Percentiles rank a stretch among this genome's conserved stretches.
phyloP scores from a whole-genome alignment of 2,329 filamentous ascomycete species.

The Cercospora citrullina region DNA sequence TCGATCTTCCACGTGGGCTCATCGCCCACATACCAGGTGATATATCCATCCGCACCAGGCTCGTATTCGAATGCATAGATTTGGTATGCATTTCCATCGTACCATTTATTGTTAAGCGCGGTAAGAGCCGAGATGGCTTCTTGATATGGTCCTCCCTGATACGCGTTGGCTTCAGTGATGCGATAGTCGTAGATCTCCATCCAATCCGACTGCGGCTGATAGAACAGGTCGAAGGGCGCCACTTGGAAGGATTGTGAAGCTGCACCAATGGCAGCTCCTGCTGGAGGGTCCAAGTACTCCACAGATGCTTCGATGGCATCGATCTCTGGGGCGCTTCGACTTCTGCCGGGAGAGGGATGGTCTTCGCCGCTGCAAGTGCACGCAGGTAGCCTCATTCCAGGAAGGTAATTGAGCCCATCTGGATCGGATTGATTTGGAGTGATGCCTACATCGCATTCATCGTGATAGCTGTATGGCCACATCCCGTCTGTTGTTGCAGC shows the following conservation, averaged over 20 bases:
- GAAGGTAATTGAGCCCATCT: slow-evolving; percentile 66
- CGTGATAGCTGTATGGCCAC: slow-evolving; percentile 73
- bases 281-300: slow-evolving; percentile 51
- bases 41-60: slow-evolving; percentile 59
- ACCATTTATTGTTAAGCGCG: slow-evolving; percentile 66
- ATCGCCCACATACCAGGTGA: slow-evolving; percentile 69
- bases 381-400: slow-evolving; percentile 68
- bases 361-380: slow-evolving; percentile 66
- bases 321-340: slow-evolving; percentile 69
- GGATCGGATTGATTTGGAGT: slow-evolving; percentile 69
- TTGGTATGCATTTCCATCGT: slow-evolving; percentile 64
- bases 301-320: slow-evolving; percentile 71
- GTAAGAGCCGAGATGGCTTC: slow-evolving; percentile 63
- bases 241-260: slow-evolving; percentile 67
- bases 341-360: slow-evolving; percentile 65
- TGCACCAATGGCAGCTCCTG: slow-evolving; percentile 54
- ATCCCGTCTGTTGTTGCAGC: slow-evolving; percentile 69
- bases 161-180: slow-evolving; percentile 59
- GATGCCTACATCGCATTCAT: slow-evolving; percentile 68
- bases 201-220: slow-evolving; percentile 61
- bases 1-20: slow-evolving; percentile 65
- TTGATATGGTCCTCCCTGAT: slow-evolving; percentile 63
- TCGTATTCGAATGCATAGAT: slow-evolving; percentile 64
- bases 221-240: slow-evolving; percentile 70
- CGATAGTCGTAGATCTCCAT: slow-evolving; percentile 63